Conservation (phyloP, 1,284 basidiomycete species). For the Cystobasidium pallidum region DNA sequence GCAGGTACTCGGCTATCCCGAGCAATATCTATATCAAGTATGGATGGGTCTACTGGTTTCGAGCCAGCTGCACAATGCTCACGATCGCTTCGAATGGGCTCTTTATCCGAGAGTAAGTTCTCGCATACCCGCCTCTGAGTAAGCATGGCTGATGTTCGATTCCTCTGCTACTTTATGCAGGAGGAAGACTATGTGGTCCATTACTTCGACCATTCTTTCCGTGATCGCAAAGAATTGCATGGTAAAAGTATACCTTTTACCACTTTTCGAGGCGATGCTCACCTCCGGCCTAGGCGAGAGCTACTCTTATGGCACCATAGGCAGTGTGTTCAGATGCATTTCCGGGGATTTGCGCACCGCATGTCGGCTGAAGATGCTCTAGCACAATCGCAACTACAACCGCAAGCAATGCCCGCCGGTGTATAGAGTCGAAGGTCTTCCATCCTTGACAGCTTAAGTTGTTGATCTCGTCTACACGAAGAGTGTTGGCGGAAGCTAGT, state of each 20-base stretch:
- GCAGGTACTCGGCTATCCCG: constrained; percentile 10
- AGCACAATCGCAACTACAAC: too few species aligned
- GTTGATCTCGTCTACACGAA: too few species aligned
- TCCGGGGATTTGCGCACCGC: constrained; percentile 7
- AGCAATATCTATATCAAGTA: constrained; percentile 12
- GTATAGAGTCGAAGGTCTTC: too few species aligned
- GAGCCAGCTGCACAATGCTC: constrained; percentile 9
- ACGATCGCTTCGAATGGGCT: constrained; percentile 17
- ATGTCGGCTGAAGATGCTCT: constrained; percentile 6
- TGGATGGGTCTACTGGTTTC: constrained; percentile 16
- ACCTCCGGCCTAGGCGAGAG: not conserved
- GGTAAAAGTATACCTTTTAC: constrained; percentile 5
- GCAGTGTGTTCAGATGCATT: constrained; percentile 24
- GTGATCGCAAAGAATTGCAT: constrained; percentile 1
- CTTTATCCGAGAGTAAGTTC: constrained; percentile 3
- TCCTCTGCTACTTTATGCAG: too few species aligned
- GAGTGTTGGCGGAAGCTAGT: too few species aligned
- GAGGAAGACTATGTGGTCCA: not conserved
- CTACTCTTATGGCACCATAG: constrained; percentile 20
- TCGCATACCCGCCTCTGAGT: constrained; percentile 1
- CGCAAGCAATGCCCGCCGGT: too few species aligned
- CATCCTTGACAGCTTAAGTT: too few species aligned
- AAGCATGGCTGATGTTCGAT: too few species aligned
- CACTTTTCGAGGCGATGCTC: not conserved
- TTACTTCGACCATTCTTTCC: constrained; percentile 8